A percentile compares a stretch with the other conserved stretches of the same genome.
phyloP scores from a whole-genome alignment of 129 eudicot species.

The Tagetes erecta region DNA sequence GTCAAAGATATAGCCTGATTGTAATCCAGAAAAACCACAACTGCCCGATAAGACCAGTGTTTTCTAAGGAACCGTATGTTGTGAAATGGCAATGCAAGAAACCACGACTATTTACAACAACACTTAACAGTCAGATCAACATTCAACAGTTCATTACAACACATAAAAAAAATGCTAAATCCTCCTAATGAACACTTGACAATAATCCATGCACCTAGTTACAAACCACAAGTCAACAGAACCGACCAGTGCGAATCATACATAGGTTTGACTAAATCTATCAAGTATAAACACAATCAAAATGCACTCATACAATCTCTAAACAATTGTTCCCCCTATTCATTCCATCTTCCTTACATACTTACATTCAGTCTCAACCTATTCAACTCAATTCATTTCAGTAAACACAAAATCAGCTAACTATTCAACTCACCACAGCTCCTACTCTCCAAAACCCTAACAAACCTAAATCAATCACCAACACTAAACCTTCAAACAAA shows the following conservation, averaged over 20 bases:
- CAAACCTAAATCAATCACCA: conserved; percentile 13
- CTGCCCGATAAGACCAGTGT: background rate
- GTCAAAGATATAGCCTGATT: too few species aligned
- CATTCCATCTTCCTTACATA: background rate
- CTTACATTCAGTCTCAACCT: background rate
- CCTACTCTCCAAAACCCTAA: conserved; percentile 8
- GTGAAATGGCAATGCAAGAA: too few species aligned
- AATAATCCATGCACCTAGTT: background rate
- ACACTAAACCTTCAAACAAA: background rate
- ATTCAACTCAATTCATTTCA: background rate
- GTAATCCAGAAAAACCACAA: too few species aligned
- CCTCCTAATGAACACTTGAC: background rate
- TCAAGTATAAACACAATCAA: too few species aligned
- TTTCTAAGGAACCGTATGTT: background rate
- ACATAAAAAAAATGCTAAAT: background rate
- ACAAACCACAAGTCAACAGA: background rate
- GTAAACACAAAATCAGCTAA: background rate
- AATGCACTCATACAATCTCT: background rate
- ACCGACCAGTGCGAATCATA: too few species aligned
- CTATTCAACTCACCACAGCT: background rate
- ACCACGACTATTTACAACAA: too few species aligned
- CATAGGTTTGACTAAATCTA: too few species aligned
- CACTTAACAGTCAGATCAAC: too few species aligned
- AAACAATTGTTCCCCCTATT: background rate
- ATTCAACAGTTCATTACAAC: too few species aligned